Base-by-base conservation (phyloP, 805 yeast species). In the Pichia deserticola region DNA sequence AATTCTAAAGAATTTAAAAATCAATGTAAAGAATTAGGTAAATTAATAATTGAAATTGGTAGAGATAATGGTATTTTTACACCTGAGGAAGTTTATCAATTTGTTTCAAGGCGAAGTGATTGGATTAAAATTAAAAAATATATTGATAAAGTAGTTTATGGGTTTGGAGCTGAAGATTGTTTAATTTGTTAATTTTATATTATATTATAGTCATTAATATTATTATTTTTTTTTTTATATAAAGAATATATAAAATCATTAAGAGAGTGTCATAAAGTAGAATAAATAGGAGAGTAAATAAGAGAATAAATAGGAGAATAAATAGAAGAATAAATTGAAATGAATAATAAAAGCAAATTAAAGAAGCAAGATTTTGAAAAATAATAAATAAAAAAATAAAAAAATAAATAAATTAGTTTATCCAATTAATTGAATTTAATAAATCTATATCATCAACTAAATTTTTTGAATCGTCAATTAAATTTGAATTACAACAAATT, bases 131-230 rank as follows among this genome's bases (percentile, higher is more conserved):
- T 92, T 30, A 84, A 81, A 56, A 73, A 76, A 53, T 86, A 85
- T 51, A 97, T 92, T 9, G 98, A 92, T 65, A 88, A 84, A 63
- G 90, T 88, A n/a, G 86, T 93, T 82, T 93, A 89, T 61, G 98
- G 99, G 0, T 73, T 92, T 48, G 89, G 88, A 15, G 67, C 83
- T 32, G 85, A 81, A 30, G 97, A 89, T 60, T 90, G 97, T 70
- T 56, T 64, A 0, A 70, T 88, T 40, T 69, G 76, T 69, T 83
- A 63, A 66, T 28, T 5, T 5, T 8, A 38, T 29, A 29, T 29
- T 6, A n/a, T n/a, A n/a, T n/a, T n/a, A n/a, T n/a, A n/a, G n/a
- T n/a, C n/a, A n/a, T n/a, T n/a, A n/a, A n/a, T n/a, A n/a, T n/a
- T n/a, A n/a, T n/a, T n/a, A n/a, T n/a, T n/a, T n/a, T n/a, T n/a